These are phyloP conservation scores for Ailanthus altissimus DNA, from an alignment of 345 rosid genomes.

Conservation along the genomic window DNA sequence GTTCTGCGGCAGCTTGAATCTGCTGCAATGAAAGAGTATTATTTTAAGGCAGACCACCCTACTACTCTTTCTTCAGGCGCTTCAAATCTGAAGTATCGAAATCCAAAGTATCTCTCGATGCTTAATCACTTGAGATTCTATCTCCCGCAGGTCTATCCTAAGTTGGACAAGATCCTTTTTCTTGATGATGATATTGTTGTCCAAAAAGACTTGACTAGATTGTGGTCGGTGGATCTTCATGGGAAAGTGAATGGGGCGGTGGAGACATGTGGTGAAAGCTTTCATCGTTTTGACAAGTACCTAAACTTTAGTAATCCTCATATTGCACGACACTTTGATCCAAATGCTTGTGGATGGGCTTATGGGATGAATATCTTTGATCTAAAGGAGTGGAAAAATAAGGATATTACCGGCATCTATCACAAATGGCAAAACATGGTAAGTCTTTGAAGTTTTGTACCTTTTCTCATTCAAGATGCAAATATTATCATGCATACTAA, in stretches of 20 bases:
- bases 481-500: background rate
- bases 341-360: conserved; percentile 99
- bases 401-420: conserved; percentile 95
- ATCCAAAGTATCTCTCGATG: conserved; percentile 98
- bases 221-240: conserved; percentile 79
- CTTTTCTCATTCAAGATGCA: background rate
- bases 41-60: conserved; percentile 96
- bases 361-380: conserved; percentile 99
- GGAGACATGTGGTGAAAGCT: conserved; percentile 98
- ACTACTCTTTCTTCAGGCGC: conserved; percentile 74
- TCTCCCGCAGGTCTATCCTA: conserved; percentile 93
- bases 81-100: conserved; percentile 91
- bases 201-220: conserved; percentile 88
- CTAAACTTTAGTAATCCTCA: conserved; percentile 92
- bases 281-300: conserved; percentile 96
- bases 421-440: conserved; percentile 99
- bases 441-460: conserved; percentile 25
- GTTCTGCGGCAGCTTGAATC: conserved; percentile 95
- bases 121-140: conserved; percentile 93
- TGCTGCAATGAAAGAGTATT: conserved; percentile 92
- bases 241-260: conserved; percentile 99
- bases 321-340: conserved; percentile 82
- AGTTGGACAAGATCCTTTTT: conserved; percentile 87
- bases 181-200: conserved; percentile 97
- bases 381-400: conserved; percentile 85